Conservation (phyloP, 176 grass and related monocot species). For the Zoysia pacifica region DNA sequence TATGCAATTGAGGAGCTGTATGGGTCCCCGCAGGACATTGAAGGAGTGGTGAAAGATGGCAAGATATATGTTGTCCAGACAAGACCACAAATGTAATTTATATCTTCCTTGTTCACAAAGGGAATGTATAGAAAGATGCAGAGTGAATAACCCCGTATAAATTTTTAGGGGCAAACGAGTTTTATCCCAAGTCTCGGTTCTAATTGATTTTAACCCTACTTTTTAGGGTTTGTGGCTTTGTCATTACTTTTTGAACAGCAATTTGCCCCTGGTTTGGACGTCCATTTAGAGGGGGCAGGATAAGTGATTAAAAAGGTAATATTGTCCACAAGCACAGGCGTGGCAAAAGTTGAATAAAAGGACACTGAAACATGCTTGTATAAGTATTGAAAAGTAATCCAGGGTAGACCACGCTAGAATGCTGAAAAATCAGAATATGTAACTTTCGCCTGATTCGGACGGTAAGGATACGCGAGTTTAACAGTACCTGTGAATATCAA, state of each 20-base stretch:
- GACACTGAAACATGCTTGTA: background rate
- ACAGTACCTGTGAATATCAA: background rate
- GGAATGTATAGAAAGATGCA: background rate
- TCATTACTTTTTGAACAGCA: background rate
- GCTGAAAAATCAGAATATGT: background rate
- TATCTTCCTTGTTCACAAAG: background rate
- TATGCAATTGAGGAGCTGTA: constrained; percentile 87
- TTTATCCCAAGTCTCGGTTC: background rate
- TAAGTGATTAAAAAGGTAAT: background rate
- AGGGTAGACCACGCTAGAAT: background rate
- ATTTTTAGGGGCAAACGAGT: background rate
- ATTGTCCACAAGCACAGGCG: background rate
- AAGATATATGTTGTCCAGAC: constrained; percentile 92
- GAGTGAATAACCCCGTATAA: background rate
- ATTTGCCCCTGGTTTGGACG: background rate
- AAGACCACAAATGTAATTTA: constrained; percentile 82
- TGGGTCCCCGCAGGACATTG: constrained; percentile 73
- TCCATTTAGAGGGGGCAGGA: background rate
- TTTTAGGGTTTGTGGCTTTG: background rate
- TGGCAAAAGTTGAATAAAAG: background rate
- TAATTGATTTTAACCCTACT: background rate
- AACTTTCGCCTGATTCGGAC: background rate
- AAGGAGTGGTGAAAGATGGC: constrained; percentile 86
- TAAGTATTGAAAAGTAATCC: background rate
- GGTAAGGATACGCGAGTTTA: background rate